A percentile compares a stretch with the other conserved stretches of the same genome.
These are phyloP conservation scores for Mycena rosella DNA, from an alignment of 768 basidiomycete genomes.

Conservation along the genomic window DNA sequence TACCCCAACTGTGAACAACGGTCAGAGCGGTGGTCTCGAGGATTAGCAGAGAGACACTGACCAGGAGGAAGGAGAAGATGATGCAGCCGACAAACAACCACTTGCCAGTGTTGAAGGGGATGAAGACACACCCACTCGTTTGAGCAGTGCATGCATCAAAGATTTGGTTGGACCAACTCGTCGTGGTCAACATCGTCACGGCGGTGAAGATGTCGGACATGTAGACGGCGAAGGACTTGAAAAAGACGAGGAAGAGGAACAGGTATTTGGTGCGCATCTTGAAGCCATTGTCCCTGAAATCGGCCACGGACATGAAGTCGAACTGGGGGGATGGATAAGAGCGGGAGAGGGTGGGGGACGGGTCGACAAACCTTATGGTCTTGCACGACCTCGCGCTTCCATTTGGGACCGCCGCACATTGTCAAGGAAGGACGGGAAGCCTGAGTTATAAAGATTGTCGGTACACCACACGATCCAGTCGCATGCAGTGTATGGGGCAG, in stretches of 20 bases:
- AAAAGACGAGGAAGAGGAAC: conserved; percentile 91
- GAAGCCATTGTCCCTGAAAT: conserved; percentile 91
- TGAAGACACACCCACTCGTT: conserved; percentile 79
- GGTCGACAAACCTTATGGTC: conserved; percentile 88
- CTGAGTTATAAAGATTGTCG: conserved; percentile 40
- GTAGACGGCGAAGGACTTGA: conserved; percentile 98
- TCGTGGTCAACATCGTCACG: conserved; percentile 94
- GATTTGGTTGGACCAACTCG: conserved; percentile 92
- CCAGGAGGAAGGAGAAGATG: conserved; percentile 96
- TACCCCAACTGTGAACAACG: conserved; percentile 79
- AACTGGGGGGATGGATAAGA: conserved; percentile 66
- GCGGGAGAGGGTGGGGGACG: neutral
- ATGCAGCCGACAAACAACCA: conserved; percentile 99
- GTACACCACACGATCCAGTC: conserved; percentile 65
- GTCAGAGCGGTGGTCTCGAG: conserved; percentile 8
- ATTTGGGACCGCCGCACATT: conserved; percentile 85
- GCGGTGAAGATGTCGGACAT: conserved; percentile 98
- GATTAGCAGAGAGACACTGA: conserved; percentile 51
- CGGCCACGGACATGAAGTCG: conserved; percentile 94
- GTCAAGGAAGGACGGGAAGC: conserved; percentile 41
- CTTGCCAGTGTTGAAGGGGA: conserved; percentile 90
- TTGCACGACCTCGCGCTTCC: conserved; percentile 97
- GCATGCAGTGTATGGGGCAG: conserved; percentile 47
- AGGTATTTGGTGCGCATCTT: conserved; percentile 89
- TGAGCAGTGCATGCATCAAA: conserved; percentile 74